phyloP scores from a whole-genome alignment of 371 early-diverging fungal species.

The Mortierella sp. region DNA sequence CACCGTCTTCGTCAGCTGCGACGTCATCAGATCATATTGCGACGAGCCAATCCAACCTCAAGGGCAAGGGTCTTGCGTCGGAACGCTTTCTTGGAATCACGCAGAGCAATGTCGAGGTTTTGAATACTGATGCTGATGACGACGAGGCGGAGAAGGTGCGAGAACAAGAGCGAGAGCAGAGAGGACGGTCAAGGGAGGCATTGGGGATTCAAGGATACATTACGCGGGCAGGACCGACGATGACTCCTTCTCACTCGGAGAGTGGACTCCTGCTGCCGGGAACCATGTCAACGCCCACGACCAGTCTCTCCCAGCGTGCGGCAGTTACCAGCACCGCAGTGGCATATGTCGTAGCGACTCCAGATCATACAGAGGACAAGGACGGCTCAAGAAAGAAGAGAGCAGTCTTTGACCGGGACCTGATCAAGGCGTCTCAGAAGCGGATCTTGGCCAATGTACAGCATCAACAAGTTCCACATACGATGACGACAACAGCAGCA shows the following conservation, averaged over 20 bases:
- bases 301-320: constrained; percentile 30
- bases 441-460: constrained; percentile 42
- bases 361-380: constrained; percentile 22
- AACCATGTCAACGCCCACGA: constrained; percentile 17
- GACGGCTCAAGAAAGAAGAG: constrained; percentile 20
- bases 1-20: not conserved
- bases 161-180: not conserved
- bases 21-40: not conserved
- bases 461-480: constrained; percentile 11
- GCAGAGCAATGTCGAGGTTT: constrained; percentile 19
- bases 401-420: constrained; percentile 45
- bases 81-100: not conserved
- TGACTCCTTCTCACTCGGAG: not conserved
- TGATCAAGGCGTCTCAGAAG: constrained; percentile 52
- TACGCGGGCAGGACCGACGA: not conserved
- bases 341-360: constrained; percentile 52
- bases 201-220: constrained; percentile 6
- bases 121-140: constrained; percentile 1
- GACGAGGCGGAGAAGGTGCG: not conserved
- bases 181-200: constrained; percentile 3
- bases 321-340: constrained; percentile 49
- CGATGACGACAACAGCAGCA: no score
- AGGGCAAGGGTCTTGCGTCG: constrained; percentile 28
- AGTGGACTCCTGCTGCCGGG: not conserved
- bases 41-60: constrained; percentile 6